Base-by-base conservation (phyloP, 2,329 filamentous ascomycete genomes). In the Didymella exigua region DNA sequence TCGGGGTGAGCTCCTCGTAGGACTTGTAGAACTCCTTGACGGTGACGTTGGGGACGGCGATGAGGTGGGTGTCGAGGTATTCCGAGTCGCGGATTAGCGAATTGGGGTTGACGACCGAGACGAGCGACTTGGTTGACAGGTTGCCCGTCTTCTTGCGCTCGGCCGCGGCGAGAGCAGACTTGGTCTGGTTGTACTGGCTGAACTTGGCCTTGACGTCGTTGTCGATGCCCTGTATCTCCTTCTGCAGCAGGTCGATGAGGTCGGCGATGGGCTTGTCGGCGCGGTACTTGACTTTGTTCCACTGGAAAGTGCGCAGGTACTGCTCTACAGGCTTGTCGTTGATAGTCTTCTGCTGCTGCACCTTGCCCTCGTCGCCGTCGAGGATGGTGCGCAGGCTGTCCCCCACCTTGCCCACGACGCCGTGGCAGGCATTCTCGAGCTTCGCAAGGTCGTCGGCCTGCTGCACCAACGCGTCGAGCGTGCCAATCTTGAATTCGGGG, bases 251-350 rank as follows among this genome's bases (percentile, higher is more conserved):
- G 74, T 92, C 89, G 66, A 97, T 89, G 56, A 98, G 82, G 72
- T 98, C 93, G 51, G 86, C 84, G 58, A 99, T 84, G 45, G 93
- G 86, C 75, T 93, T 96, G 76, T 99, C 95, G 59, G 90, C 89
- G 68, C 95, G 88, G 77, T 98, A 99, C 75, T 96, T 95, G 77
- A 96, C 91, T 77, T 95, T 97, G 80, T 98, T 98, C 95, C 95
- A 99, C 63, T 86, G 84, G 77, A 98, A 99, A 50, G 84, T 88
- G 71, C 88, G 86, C 40, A 99, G 81, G 74, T 98, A 99, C 74
- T 93, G 89, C 68, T 97, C 93, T 57, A 93, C 92, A n/a, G 95
- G 93, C 76, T 96, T 96, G 73, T 97, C 91, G 73, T 96, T 96
- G 75, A 97, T 93, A 70, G 88, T 89, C 82, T 96, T 96, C 79